phyloP scores from a whole-genome alignment of 2,329 filamentous ascomycete genomes.

The Cercospora sesami region DNA sequence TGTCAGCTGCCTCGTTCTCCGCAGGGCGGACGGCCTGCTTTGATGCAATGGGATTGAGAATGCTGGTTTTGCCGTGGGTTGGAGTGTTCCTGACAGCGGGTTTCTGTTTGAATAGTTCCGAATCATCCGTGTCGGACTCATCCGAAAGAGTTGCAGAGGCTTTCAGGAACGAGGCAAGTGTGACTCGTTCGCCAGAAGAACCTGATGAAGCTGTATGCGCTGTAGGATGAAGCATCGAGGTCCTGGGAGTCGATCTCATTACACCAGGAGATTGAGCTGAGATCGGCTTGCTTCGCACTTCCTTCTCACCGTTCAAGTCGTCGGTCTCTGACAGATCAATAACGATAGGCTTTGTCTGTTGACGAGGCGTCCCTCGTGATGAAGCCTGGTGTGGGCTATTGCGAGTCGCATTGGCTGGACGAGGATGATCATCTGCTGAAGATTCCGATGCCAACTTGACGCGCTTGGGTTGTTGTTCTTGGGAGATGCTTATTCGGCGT shows the following conservation, averaged over 20 bases:
- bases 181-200: conserved; percentile 22
- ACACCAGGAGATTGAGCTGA: not conserved
- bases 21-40: conserved; percentile 1
- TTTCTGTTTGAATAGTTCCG: not conserved
- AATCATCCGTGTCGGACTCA: conserved; percentile 17
- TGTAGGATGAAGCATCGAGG: conserved; percentile 18
- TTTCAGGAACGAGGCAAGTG: conserved; percentile 23
- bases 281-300: not conserved
- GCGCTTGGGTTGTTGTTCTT: conserved; percentile 25
- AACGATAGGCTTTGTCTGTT: not conserved
- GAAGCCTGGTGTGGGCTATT: not conserved
- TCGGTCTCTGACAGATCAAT: conserved; percentile 12
- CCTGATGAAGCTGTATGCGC: conserved; percentile 8
- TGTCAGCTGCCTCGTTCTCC: conserved; percentile 8
- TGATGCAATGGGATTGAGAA: conserved; percentile 25
- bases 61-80: conserved; percentile 23
- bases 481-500: conserved; percentile 22
- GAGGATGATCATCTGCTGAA: conserved; percentile 18
- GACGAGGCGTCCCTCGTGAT: not conserved
- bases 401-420: not conserved
- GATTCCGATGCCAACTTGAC: conserved; percentile 25
- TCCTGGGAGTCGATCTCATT: conserved; percentile 5
- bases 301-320: conserved; percentile 5
- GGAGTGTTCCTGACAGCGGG: not conserved
- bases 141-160: conserved; percentile 4